These are phyloP conservation scores for Penicillium sp. DNA, from an alignment of 2,329 filamentous ascomycete genomes.

Conservation along the genomic window DNA sequence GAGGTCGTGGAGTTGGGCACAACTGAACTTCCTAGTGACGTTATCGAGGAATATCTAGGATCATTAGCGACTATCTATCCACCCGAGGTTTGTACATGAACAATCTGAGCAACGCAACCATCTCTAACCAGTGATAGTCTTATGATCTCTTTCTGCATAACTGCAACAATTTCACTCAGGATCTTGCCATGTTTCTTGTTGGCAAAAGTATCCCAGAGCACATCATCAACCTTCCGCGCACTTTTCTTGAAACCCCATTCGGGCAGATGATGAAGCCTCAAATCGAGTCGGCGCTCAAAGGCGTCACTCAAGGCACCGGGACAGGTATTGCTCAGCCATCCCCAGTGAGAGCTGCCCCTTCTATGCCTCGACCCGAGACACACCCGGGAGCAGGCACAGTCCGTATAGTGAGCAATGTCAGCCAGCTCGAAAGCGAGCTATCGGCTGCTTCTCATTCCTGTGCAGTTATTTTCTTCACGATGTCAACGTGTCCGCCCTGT, in stretches of 20 bases:
- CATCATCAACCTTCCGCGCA: slow-evolving; percentile 80
- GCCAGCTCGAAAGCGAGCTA: slow-evolving; percentile 62
- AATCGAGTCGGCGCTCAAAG: slow-evolving; percentile 63
- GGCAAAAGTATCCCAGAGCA: slow-evolving; percentile 85
- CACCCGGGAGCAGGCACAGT: slow-evolving; percentile 50
- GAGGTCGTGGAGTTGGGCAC: slow-evolving; percentile 71
- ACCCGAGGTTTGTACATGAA: slow-evolving; percentile 56
- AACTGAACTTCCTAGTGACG: slow-evolving; percentile 75
- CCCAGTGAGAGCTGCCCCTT: slow-evolving; percentile 7
- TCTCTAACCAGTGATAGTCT: slow-evolving; percentile 52
- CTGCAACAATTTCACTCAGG: slow-evolving; percentile 97
- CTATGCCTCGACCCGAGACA: slow-evolving; percentile 16
- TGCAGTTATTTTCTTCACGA: slow-evolving; percentile 89
- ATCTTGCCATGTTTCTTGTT: slow-evolving; percentile 83
- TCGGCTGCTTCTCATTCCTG: slow-evolving; percentile 62
- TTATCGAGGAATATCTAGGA: slow-evolving; percentile 83
- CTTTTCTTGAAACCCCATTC: slow-evolving; percentile 80
- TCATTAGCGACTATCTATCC: slow-evolving; percentile 82
- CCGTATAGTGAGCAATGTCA: slow-evolving; percentile 58
- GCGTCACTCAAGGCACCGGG: slow-evolving; percentile 59
- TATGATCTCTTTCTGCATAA: slow-evolving; percentile 91
- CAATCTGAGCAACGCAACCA: neutral
- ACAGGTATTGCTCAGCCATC: slow-evolving; percentile 19
- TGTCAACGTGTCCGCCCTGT: slow-evolving; percentile 80
- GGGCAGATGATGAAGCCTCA: slow-evolving; percentile 84